Conservation (phyloP, 1,139 yeast genomes). For the Candida sanyaensis region DNA sequence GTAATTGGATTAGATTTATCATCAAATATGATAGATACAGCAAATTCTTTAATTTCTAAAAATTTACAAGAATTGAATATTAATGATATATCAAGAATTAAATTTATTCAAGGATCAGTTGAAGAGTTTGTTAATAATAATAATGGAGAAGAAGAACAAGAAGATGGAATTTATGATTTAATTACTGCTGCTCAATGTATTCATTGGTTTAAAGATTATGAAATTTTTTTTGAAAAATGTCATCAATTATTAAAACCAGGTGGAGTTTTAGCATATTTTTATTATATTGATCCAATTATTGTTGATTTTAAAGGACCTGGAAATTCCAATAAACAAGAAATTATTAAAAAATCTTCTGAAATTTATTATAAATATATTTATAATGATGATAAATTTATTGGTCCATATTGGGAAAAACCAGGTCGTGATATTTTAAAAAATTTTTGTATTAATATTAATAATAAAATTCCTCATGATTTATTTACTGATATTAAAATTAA, state of each 20-base stretch:
- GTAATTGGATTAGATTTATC: conserved; percentile 41
- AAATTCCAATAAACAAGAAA: conserved; percentile 16
- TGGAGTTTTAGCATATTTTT: conserved; percentile 47
- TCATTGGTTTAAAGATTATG: conserved; percentile 47
- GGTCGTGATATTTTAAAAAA: conserved; percentile 38
- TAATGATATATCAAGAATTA: conserved; percentile 25
- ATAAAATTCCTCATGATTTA: conserved; percentile 30
- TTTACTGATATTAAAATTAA: conserved; percentile 30
- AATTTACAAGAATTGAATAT: conserved; percentile 23
- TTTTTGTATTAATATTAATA: conserved; percentile 29
- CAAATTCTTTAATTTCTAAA: conserved; percentile 25
- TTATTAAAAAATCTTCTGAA: conserved; percentile 23
- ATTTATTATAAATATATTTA: conserved; percentile 38
- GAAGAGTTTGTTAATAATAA: conserved; percentile 29
- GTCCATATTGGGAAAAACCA: conserved; percentile 50
- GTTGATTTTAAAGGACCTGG: conserved; percentile 25
- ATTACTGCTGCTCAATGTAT: conserved; percentile 50
- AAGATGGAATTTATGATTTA: conserved; percentile 29
- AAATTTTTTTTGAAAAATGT: conserved; percentile 29
- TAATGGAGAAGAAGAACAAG: conserved; percentile 16
- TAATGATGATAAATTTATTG: conserved; percentile 35
- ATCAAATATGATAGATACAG: conserved; percentile 35
- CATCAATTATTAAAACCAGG: conserved; percentile 34
- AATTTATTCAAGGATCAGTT: conserved; percentile 36
- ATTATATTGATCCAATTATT: conserved; percentile 42